Conservation (phyloP, 495 filamentous ascomycete genomes). For the Elasticomyces elasticus region DNA sequence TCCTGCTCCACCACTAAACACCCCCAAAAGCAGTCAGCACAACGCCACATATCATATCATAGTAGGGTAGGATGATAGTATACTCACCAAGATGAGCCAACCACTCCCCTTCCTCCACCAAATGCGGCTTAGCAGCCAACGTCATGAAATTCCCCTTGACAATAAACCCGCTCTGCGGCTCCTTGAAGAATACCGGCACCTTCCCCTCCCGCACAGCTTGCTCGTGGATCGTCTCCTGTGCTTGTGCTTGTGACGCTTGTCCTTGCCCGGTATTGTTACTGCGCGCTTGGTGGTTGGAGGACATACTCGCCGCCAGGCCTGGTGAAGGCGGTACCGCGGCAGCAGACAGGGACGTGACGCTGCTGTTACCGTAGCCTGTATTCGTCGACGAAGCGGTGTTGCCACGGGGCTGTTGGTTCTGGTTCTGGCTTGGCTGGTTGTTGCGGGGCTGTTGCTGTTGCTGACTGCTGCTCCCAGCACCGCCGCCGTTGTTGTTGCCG, state of each 20-base stretch:
- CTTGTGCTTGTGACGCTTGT: slow-evolving; percentile 13
- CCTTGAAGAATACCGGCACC: slow-evolving; percentile 64
- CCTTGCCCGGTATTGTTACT: slow-evolving; percentile 6
- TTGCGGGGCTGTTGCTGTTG: slow-evolving; percentile 3
- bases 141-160: slow-evolving; percentile 97
- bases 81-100: slow-evolving; percentile 79
- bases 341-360: slow-evolving; percentile 24
- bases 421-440: slow-evolving; percentile 4
- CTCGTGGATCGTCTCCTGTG: slow-evolving; percentile 19
- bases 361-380: slow-evolving; percentile 38
- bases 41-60: not conserved
- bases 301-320: slow-evolving; percentile 25
- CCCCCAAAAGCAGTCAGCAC: slow-evolving; percentile 20
- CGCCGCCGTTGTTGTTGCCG: no score
- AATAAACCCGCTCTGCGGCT: slow-evolving; percentile 72
- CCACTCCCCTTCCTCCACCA: slow-evolving; percentile 88
- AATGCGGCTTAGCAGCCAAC: slow-evolving; percentile 75
- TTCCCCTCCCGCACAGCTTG: slow-evolving; percentile 3
- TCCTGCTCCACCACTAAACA: slow-evolving; percentile 79
- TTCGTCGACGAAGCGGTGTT: slow-evolving; percentile 30
- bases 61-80: not conserved
- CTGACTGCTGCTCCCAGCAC: no score
- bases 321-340: slow-evolving; percentile 17
- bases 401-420: slow-evolving; percentile 12
- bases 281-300: slow-evolving; percentile 14